Percentiles rank a stretch among this genome's conserved stretches.
phyloP scores from a whole-genome alignment of 495 filamentous ascomycete genomes.

The Penicillium dipodomyicola region DNA sequence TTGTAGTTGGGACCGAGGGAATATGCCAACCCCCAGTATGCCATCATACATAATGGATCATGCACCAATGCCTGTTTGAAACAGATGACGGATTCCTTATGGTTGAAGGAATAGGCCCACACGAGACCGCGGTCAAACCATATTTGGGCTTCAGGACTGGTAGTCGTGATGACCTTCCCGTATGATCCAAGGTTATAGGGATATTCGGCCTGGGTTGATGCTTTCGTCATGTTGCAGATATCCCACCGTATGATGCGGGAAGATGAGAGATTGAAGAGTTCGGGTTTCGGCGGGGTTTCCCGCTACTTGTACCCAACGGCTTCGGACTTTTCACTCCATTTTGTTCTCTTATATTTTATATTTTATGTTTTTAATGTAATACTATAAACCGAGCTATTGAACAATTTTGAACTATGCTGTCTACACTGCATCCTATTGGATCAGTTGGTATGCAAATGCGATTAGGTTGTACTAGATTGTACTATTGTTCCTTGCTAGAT shows the following conservation, averaged over 20 bases:
- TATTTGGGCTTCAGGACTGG: conserved; percentile 26
- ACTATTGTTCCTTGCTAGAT: background rate
- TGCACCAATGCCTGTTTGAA: conserved; percentile 55
- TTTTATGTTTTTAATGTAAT: background rate
- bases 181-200: conserved; percentile 23
- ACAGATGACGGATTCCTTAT: conserved; percentile 45
- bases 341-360: background rate
- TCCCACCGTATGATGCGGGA: conserved; percentile 3
- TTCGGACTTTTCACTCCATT: conserved; percentile 1
- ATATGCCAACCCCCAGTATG: conserved; percentile 66
- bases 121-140: conserved; percentile 40
- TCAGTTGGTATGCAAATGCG: background rate
- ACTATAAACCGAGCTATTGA: background rate
- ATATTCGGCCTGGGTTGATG: conserved; percentile 13
- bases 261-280: conserved; percentile 7
- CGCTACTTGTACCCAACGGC: conserved; percentile 10
- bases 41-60: conserved; percentile 57
- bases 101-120: conserved; percentile 41
- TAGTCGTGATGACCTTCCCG: conserved; percentile 22
- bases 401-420: background rate
- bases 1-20: conserved; percentile 68
- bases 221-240: background rate
- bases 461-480: background rate
- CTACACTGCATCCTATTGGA: background rate
- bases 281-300: conserved; percentile 13